Percentiles rank a stretch among this genome's conserved stretches.
phyloP scores from a whole-genome alignment of 352 stramenopile genomes.

The Pythium myriotylum region DNA sequence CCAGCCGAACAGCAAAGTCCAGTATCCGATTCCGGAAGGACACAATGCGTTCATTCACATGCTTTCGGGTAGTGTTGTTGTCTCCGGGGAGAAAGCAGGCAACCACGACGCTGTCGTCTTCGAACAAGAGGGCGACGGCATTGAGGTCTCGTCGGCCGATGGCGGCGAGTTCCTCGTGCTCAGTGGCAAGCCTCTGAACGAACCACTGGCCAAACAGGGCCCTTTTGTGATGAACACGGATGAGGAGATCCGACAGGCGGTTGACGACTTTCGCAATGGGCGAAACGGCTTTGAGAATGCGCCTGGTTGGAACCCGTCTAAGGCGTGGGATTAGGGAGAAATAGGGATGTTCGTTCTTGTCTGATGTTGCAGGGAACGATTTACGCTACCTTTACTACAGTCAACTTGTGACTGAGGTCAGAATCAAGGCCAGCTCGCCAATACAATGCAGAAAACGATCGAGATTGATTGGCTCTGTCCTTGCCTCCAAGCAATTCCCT shows the following conservation, averaged over 20 bases:
- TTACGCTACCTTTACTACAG: too few species aligned
- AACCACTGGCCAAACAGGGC: conserved; percentile 67
- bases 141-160: conserved; percentile 41
- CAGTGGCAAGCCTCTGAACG: conserved; percentile 56
- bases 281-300: conserved; percentile 70
- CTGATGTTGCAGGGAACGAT: too few species aligned
- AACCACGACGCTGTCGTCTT: conserved; percentile 52
- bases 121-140: conserved; percentile 48
- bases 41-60: conserved; percentile 44
- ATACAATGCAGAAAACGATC: too few species aligned
- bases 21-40: conserved; percentile 28
- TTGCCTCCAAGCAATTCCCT: too few species aligned
- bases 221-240: conserved; percentile 78
- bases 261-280: conserved; percentile 24
- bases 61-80: too few species aligned
- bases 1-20: conserved; percentile 21
- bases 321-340: too few species aligned
- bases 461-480: too few species aligned
- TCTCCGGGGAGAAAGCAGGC: conserved; percentile 1
- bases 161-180: conserved; percentile 64
- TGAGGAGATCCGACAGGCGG: conserved; percentile 55
- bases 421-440: too few species aligned
- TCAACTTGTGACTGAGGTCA: too few species aligned
- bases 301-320: conserved; percentile 45
- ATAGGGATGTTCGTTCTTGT: too few species aligned